phyloP scores from a whole-genome alignment of 495 filamentous ascomycete species.

The Xylaria flabelliformis region DNA sequence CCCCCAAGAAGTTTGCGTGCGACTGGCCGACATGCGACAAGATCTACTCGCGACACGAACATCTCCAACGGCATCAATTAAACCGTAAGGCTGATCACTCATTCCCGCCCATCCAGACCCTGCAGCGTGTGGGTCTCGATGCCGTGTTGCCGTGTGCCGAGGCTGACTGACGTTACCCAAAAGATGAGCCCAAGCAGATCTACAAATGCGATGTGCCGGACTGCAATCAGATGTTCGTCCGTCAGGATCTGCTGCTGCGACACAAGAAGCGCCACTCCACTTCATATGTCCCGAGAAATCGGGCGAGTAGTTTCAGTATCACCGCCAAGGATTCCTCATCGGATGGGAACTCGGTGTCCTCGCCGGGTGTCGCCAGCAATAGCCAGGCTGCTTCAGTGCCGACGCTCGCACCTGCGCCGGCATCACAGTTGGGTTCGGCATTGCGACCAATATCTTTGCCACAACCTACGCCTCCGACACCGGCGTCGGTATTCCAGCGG shows the following conservation, averaged over 20 bases:
- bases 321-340: constrained; percentile 47
- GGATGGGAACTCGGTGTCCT: constrained; percentile 37
- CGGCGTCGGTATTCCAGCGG: constrained; percentile 35
- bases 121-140: background rate
- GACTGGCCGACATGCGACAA: constrained; percentile 86
- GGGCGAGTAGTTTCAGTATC: constrained; percentile 75
- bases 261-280: constrained; percentile 93
- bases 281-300: constrained; percentile 87
- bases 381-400: constrained; percentile 34
- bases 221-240: constrained; percentile 88
- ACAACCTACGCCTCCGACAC: constrained; percentile 35
- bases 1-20: constrained; percentile 72
- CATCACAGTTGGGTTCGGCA: constrained; percentile 26
- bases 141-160: constrained; percentile 42
- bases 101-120: background rate
- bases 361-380: constrained; percentile 34
- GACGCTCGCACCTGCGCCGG: constrained; percentile 30
- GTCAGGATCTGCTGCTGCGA: constrained; percentile 87
- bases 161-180: constrained; percentile 66
- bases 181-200: constrained; percentile 94
- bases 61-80: constrained; percentile 69
- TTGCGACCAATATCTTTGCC: constrained; percentile 30
- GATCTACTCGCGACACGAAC: constrained; percentile 93
- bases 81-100: constrained; percentile 45
- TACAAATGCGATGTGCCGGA: constrained; percentile 90